Conservation (phyloP, 306 rosid species). For the Sophora flavescens region DNA sequence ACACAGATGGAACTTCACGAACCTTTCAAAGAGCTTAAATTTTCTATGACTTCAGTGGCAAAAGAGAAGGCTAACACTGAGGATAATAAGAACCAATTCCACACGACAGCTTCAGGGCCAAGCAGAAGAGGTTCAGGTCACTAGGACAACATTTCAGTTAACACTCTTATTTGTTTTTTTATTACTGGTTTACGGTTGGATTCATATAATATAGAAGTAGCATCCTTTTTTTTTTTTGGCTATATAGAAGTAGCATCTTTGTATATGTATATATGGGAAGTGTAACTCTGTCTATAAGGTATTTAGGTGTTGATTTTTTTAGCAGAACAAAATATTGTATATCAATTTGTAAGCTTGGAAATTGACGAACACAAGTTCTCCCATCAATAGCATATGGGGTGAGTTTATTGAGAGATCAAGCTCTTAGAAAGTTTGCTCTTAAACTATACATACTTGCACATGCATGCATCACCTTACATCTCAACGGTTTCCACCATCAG, state of each 20-base stretch:
- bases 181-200: conserved; percentile 24
- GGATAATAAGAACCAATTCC: conserved; percentile 33
- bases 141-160: conserved; percentile 45
- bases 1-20: neutral
- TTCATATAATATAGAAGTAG: conserved; percentile 1
- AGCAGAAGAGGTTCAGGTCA: conserved; percentile 92
- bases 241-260: conserved; percentile 19
- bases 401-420: conserved; percentile 14
- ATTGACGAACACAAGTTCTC: conserved; percentile 14
- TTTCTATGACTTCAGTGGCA: neutral
- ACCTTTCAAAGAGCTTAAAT: conserved; percentile 13
- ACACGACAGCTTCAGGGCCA: conserved; percentile 79
- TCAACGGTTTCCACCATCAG: too few relatives aligned
- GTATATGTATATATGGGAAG: conserved; percentile 46
- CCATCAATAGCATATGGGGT: neutral
- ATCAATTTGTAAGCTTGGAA: conserved; percentile 29
- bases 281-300: conserved; percentile 45
- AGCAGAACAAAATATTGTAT: conserved; percentile 32
- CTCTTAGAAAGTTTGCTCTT: neutral
- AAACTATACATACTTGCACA: neutral
- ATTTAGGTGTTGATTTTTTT: conserved; percentile 44
- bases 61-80: conserved; percentile 27
- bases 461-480: too few relatives aligned
- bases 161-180: conserved; percentile 14
- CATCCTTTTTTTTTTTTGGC: too few relatives aligned